Percentiles rank a stretch among this genome's conserved stretches.
These are phyloP conservation scores for Angomonas ambiguus DNA, from an alignment of 208 protist species.

Conservation along the genomic window DNA sequence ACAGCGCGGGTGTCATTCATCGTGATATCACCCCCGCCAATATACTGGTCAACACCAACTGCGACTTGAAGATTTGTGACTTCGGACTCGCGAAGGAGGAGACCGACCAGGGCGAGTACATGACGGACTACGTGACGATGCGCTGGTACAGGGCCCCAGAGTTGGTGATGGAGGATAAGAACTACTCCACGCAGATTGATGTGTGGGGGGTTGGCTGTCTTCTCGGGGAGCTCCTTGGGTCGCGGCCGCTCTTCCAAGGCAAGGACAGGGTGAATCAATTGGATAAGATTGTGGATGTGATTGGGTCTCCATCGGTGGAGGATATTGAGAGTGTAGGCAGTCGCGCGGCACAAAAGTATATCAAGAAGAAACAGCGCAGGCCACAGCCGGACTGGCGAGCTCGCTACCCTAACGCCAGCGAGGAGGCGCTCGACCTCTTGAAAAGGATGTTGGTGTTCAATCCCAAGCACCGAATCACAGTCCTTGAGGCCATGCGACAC, in stretches of 20 bases:
- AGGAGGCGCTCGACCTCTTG: slow-evolving; percentile 86
- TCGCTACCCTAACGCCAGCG: slow-evolving; percentile 75
- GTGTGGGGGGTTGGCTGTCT: slow-evolving; percentile 91
- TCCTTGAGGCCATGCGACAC: slow-evolving; percentile 87
- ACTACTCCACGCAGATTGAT: slow-evolving; percentile 89
- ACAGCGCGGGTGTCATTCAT: slow-evolving; percentile 93
- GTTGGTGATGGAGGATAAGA: slow-evolving; percentile 89
- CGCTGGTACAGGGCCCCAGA: slow-evolving; percentile 94
- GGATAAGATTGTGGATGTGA: slow-evolving; percentile 90
- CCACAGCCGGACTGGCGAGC: slow-evolving; percentile 50
- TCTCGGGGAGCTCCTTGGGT: slow-evolving; percentile 84
- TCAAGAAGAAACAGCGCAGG: slow-evolving; percentile 66
- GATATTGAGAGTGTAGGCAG: slow-evolving; percentile 81
- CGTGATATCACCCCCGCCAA: slow-evolving; percentile 96
- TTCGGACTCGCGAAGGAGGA: slow-evolving; percentile 91
- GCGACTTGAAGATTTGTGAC: slow-evolving; percentile 96
- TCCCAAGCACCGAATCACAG: slow-evolving; percentile 88
- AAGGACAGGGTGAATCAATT: slow-evolving; percentile 89
- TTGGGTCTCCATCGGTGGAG: slow-evolving; percentile 86
- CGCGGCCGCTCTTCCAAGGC: slow-evolving; percentile 83
- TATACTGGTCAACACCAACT: slow-evolving; percentile 96
- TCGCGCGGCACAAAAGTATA: slow-evolving; percentile 81
- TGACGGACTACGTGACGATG: slow-evolving; percentile 95
- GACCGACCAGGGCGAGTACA: slow-evolving; percentile 81
- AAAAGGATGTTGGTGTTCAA: slow-evolving; percentile 91